phyloP scores from a whole-genome alignment of 768 basidiomycete species.

The Fomitopsis serialis region DNA sequence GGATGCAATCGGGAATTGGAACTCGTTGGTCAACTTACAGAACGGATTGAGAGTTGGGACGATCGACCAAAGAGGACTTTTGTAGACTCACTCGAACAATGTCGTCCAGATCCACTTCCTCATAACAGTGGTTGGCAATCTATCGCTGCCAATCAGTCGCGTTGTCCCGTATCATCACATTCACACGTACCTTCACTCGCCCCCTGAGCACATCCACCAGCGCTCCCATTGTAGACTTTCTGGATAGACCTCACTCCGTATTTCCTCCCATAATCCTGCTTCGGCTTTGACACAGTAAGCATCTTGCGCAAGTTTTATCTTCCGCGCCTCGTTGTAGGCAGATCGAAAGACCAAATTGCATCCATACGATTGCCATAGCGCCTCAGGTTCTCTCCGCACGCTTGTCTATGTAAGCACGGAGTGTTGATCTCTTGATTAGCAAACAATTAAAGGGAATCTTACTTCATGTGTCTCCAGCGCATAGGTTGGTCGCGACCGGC shows the following conservation, averaged over 20 bases:
- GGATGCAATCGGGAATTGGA: constrained; percentile 72
- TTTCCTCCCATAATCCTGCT: constrained; percentile 31
- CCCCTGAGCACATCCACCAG: constrained; percentile 82
- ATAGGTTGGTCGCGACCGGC: constrained; percentile 35
- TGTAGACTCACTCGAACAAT: constrained; percentile 55
- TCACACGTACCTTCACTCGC: constrained; percentile 64
- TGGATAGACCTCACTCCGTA: constrained; percentile 49
- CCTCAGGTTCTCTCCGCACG: constrained; percentile 36
- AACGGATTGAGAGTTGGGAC: not conserved
- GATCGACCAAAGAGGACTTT: not conserved
- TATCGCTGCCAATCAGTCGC: constrained; percentile 14
- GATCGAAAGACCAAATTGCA: constrained; percentile 67
- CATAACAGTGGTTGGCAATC: constrained; percentile 67
- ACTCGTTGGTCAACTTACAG: constrained; percentile 71
- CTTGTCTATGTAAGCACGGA: constrained; percentile 24
- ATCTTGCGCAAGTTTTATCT: constrained; percentile 66
- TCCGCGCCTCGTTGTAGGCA: constrained; percentile 74
- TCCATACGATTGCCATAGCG: constrained; percentile 59
- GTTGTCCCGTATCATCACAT: too few relatives aligned
- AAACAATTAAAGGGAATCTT: constrained; percentile 4
- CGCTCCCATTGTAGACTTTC: constrained; percentile 68
- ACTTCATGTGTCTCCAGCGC: constrained; percentile 84
- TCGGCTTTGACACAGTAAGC: constrained; percentile 62
- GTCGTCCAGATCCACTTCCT: constrained; percentile 70
- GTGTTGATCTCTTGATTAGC: not conserved